Percentiles rank a stretch among this genome's conserved stretches.
Evolutionary conservation across 345 rosid genomes (phyloP).

Genomic region (Eucalyptus brandiana): DNA sequence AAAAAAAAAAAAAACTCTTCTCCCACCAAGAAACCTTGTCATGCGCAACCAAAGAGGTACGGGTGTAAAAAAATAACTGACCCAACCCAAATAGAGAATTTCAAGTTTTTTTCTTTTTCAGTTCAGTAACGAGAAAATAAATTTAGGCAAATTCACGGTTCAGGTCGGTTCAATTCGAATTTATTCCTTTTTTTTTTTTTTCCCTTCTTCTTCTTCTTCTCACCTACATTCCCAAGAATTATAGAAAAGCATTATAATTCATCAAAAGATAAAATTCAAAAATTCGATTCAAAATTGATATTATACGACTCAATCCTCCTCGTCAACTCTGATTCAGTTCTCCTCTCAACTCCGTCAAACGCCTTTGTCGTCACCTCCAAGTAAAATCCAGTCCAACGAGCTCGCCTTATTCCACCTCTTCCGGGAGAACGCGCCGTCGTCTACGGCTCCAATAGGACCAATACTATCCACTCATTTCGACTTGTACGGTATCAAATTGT

Average conservation of each 20-base stretch:
- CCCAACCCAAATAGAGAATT: no score
- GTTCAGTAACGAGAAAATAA: background rate
- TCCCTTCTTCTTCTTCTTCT: background rate
- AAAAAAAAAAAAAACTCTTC: no score
- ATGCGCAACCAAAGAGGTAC: no score
- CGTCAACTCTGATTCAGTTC: background rate
- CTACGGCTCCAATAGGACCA: background rate
- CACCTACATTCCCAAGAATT: background rate
- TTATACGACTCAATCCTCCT: background rate
- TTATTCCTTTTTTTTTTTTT: background rate
- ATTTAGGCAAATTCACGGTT: rapidly evolving
- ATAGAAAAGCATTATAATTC: background rate
- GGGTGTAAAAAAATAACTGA: no score
- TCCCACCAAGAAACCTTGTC: no score
- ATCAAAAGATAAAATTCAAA: background rate
- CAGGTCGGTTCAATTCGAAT: rapidly evolving
- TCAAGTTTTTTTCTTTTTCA: no score
- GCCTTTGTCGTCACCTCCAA: background rate
- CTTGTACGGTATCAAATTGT: background rate
- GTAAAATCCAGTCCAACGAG: background rate
- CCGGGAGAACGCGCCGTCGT: background rate
- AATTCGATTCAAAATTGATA: background rate
- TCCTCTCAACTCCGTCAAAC: background rate
- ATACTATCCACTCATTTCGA: background rate
- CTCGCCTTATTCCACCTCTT: background rate